Conservation (phyloP, 2,329 filamentous ascomycete genomes). For the Blastomyces percursus region DNA sequence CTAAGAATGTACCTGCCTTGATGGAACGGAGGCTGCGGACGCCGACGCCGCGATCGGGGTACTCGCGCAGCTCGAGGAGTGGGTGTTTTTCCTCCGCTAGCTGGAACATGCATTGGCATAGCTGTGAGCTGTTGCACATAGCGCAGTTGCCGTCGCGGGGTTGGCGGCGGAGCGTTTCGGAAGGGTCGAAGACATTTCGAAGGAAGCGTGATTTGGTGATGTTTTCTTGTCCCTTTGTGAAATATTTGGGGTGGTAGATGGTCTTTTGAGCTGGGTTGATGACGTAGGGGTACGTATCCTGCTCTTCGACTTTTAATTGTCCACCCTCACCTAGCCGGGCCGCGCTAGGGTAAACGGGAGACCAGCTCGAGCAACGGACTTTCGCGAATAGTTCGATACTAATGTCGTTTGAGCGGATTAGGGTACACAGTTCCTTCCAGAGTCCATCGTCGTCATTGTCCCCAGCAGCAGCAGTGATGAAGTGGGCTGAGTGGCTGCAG, state of each 20-base stretch:
- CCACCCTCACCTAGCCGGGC: neutral
- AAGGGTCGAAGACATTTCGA: neutral
- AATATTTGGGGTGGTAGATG: constrained; percentile 3
- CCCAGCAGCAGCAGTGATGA: neutral
- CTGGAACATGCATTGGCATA: constrained; percentile 17
- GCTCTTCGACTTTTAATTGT: neutral
- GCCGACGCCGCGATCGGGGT: constrained; percentile 21
- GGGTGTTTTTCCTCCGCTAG: constrained; percentile 7
- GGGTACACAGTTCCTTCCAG: neutral
- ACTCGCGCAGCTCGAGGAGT: constrained; percentile 25
- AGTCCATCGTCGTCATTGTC: neutral
- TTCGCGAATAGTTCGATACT: constrained; percentile 7
- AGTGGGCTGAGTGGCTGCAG: constrained; percentile 2
- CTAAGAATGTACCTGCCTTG: constrained; percentile 18
- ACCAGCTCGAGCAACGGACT: neutral
- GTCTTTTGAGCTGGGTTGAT: neutral
- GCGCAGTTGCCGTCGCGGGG: constrained; percentile 13
- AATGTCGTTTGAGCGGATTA: constrained; percentile 1
- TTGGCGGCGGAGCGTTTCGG: neutral
- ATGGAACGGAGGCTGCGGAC: constrained; percentile 22
- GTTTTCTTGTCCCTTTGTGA: neutral
- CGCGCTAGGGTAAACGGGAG: neutral
- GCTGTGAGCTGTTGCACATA: constrained; percentile 11
- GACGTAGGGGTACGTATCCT: neutral
- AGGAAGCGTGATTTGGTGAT: neutral